Conservation (phyloP, 306 rosid genomes). For the Casuarina glauca region DNA sequence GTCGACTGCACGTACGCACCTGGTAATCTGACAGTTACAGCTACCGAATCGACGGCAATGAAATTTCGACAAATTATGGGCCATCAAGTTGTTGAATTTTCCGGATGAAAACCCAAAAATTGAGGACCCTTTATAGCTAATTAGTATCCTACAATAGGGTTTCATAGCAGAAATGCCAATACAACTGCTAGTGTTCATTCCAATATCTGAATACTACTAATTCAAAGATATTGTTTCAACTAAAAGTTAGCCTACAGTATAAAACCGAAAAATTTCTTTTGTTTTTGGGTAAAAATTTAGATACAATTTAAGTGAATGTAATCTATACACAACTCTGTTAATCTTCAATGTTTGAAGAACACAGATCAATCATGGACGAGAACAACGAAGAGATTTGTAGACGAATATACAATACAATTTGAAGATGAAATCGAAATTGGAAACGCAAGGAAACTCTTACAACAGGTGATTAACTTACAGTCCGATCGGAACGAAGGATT, state of each 20-base stretch:
- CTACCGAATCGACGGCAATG: slow-evolving; percentile 28
- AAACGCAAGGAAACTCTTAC: slow-evolving; percentile 3
- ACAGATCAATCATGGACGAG: slow-evolving; percentile 15
- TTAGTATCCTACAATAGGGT: slow-evolving; percentile 66
- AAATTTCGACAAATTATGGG: slow-evolving; percentile 33
- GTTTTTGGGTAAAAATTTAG: neutral
- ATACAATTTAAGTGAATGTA: neutral
- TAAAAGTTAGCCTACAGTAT: neutral
- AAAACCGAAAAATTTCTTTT: neutral
- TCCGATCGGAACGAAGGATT: slow-evolving; percentile 17
- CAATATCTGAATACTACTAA: slow-evolving; percentile 18
- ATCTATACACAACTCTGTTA: slow-evolving; percentile 23
- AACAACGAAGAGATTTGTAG: slow-evolving; percentile 7
- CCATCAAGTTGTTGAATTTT: slow-evolving; percentile 31
- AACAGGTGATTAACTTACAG: slow-evolving; percentile 46
- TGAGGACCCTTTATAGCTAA: slow-evolving; percentile 43
- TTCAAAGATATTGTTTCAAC: neutral
- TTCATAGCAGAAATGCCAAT: slow-evolving; percentile 71
- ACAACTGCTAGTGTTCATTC: slow-evolving; percentile 59
- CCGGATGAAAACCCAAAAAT: slow-evolving; percentile 47
- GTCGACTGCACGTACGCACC: slow-evolving; percentile 35
- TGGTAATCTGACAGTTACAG: slow-evolving; percentile 38
- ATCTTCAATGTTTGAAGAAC: slow-evolving; percentile 29
- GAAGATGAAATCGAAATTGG: neutral
- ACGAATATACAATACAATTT: neutral